Base-by-base conservation (phyloP, 352 stramenopile genomes). In the Pythium aquatile region DNA sequence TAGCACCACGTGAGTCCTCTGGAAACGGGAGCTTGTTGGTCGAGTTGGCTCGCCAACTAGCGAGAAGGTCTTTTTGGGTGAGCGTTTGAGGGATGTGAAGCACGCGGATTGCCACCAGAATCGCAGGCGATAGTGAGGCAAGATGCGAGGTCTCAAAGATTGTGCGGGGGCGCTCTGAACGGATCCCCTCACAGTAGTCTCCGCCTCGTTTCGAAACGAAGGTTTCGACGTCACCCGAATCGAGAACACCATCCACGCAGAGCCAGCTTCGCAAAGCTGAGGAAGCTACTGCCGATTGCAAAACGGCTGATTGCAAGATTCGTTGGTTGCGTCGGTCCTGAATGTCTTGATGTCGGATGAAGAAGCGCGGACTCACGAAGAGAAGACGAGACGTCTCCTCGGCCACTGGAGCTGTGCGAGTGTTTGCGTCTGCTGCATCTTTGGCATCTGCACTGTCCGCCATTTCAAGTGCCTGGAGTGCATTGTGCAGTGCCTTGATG, bases 401-500 rank as follows among this genome's bases (percentile, higher is more conserved):
- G 9, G 17, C 20, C 20, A 10, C 28, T 20, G 17, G 24, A 13
- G 26, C 30, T 13, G 44, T n/a, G 48, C 16, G 48, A 24, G 6
- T 5, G 2, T 63, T 5, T 11, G 39, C 30, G 33, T 52, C 9
- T 16, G 3, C 7, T 42, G 28, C 13, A 16, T 33, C 30, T 8
- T 68, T 10, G 20, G 11, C 16, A 58, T 30, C 48, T 10, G n/a
- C 20, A 30, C 65, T 44, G 16, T 75, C 60, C n/a, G 59, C 73
- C 16, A 71, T 24, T 26, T 85, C 76, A 13, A 90, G 59, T 0
- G 78, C 81, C 20, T 68, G 52, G 7, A 90, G 59, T 10, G 81
- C 79, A 10, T 76, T 71, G 44, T 87, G 78, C 0, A 90, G 61
- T 3, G 63, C 72, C 26, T 63, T 79, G 53, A 90, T 71, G 29